Evolutionary conservation across 2,329 filamentous ascomycete genomes (phyloP), one percentile per base, ranked within the genome.

Genomic region (Grosmannia penicillata): DNA sequence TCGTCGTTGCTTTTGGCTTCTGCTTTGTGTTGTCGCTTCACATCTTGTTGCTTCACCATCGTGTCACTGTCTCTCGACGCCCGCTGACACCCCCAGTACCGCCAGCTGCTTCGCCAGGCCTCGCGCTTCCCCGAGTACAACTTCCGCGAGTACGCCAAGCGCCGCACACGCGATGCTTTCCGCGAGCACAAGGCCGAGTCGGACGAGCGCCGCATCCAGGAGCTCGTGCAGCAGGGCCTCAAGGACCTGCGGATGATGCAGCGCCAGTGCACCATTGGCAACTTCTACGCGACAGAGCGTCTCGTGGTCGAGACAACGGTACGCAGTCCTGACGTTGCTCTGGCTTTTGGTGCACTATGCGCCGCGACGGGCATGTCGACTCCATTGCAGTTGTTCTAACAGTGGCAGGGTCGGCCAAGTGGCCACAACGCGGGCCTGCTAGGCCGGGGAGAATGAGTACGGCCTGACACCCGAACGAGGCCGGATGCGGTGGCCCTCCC

Each of bases 101-200:
- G 91, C 48, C 89, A 89, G 53, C 68, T 98, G 51, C 68, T 96
- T 52, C 82, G 87, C 50, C 82, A 91, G 58, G 78, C 85, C 45
- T 70, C 72, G 45, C 82, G 94, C 54, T 96, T 98, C 60, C 75
- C 85, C 45, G 76, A 82, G 49, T 98, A 96, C 68, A 98, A 96
- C 64, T 98, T 95, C 70, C 77, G 91, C 62, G 89, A 95, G 59
- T 98, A 98, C 61, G 87, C 91, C 38, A 82, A 78, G 61, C 79
- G 91, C 55, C 75, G 89, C 59, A 94, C 91, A 56, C 74, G 73
- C 56, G 91, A 96, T 65, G 79, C 84, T 5, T 98, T 96, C 60
- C 74, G 81, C 51, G 85, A 93, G 57, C 72, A 93, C 59, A 71
- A 75, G 58, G 56, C 60, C 40, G 79, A 85, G 51, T 63, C 73